These are phyloP conservation scores for Hypholoma fasciculare DNA, from an alignment of 768 basidiomycete species.

Conservation along the genomic window DNA sequence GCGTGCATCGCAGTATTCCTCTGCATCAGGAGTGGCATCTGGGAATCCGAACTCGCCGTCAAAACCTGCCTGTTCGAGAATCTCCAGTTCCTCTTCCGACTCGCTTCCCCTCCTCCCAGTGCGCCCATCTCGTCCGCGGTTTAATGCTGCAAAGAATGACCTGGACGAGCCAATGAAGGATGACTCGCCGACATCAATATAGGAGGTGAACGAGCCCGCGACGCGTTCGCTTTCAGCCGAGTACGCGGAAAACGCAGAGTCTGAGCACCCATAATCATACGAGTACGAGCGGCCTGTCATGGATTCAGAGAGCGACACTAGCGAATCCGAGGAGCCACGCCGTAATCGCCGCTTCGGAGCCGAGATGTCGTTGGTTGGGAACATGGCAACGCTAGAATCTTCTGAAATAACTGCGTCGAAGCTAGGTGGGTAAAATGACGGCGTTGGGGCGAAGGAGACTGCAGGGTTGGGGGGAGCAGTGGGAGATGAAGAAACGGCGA, in stretches of 20 bases:
- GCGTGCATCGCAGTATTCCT: neutral
- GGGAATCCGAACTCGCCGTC: neutral
- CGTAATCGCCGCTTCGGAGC: neutral
- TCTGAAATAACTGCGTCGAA: neutral
- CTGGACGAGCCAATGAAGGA: conserved; percentile 1
- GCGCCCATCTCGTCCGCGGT: conserved; percentile 1
- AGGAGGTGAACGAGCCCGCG: neutral
- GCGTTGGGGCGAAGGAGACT: neutral
- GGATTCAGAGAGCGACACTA: neutral
- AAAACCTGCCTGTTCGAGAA: neutral
- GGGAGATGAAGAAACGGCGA: neutral
- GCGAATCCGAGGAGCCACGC: neutral
- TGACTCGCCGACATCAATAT: neutral
- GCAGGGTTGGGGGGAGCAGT: neutral
- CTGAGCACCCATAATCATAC: neutral
- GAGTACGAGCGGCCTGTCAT: neutral
- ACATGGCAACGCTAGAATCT: neutral
- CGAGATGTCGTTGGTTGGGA: neutral
- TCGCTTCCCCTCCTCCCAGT: neutral
- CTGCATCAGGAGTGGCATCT: neutral
- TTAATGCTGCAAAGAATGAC: conserved; percentile 1
- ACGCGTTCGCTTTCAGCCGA: neutral
- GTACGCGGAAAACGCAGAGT: neutral
- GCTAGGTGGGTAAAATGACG: neutral
- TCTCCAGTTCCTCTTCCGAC: neutral